Conservation (phyloP, 768 basidiomycete genomes). For the Panus rudis region DNA sequence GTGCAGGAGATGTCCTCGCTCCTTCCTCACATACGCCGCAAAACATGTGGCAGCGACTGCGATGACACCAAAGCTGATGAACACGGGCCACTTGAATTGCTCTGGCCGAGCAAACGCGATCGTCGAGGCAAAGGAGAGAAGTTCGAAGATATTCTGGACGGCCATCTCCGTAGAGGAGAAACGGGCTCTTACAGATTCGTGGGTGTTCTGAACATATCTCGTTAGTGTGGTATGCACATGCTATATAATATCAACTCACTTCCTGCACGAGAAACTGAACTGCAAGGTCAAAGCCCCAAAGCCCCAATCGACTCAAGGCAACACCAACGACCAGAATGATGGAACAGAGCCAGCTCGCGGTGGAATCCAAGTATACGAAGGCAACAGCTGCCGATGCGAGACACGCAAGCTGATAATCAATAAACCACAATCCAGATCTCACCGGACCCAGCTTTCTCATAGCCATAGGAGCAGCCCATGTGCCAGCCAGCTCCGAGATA, state of each 20-base stretch:
- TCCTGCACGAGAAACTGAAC: slow-evolving; percentile 24
- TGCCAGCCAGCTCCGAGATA: slow-evolving; percentile 22
- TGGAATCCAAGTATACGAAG: slow-evolving; percentile 10
- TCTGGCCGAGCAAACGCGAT: slow-evolving; percentile 18
- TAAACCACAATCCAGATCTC: slow-evolving; percentile 25
- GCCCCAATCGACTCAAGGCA: slow-evolving; percentile 22
- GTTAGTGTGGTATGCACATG: too few relatives aligned
- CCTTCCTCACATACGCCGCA: slow-evolving; percentile 1
- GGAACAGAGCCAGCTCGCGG: slow-evolving; percentile 12
- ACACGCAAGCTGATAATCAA: slow-evolving; percentile 23
- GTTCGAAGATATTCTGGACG: slow-evolving; percentile 23
- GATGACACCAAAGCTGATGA: neutral
- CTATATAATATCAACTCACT: too few relatives aligned
- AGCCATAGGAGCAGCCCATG: slow-evolving; percentile 21
- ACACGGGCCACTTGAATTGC: slow-evolving; percentile 1
- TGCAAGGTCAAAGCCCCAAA: slow-evolving; percentile 27
- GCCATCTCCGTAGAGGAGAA: slow-evolving; percentile 25
- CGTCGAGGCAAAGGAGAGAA: slow-evolving; percentile 20
- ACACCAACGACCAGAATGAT: slow-evolving; percentile 17
- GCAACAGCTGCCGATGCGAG: slow-evolving; percentile 13
- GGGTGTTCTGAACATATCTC: slow-evolving; percentile 6
- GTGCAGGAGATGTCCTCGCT: neutral
- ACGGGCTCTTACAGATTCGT: slow-evolving; percentile 9
- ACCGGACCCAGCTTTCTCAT: slow-evolving; percentile 20
- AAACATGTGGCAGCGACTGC: neutral